phyloP scores from a whole-genome alignment of 1,284 basidiomycete species.

The Boletus holoroseus region DNA sequence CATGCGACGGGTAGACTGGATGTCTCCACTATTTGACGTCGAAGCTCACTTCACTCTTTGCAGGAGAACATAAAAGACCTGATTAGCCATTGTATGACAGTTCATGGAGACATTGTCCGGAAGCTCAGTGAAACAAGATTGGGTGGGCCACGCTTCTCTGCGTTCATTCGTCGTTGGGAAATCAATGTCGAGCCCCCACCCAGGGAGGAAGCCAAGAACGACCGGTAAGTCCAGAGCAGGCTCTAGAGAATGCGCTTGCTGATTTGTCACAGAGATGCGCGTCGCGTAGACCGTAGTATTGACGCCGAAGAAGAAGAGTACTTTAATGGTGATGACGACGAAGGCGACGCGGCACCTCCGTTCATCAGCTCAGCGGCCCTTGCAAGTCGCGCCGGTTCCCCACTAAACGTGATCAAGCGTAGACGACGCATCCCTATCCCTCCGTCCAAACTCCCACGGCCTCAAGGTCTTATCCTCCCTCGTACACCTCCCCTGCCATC shows the following conservation, averaged over 20 bases:
- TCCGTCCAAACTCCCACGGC: slow-evolving; percentile 37
- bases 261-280: slow-evolving; percentile 34
- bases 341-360: slow-evolving; percentile 33
- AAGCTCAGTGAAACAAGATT: slow-evolving; percentile 58
- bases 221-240: slow-evolving; percentile 20
- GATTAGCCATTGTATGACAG: slow-evolving; percentile 80
- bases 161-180: slow-evolving; percentile 79
- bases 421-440: slow-evolving; percentile 47
- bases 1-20: slow-evolving; percentile 67
- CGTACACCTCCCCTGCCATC: slow-evolving; percentile 51
- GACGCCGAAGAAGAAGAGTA: slow-evolving; percentile 84
- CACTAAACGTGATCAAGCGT: slow-evolving; percentile 47
- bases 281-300: slow-evolving; percentile 45
- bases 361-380: slow-evolving; percentile 34
- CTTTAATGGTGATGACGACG: slow-evolving; percentile 77
- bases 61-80: slow-evolving; percentile 86
- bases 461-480: slow-evolving; percentile 33
- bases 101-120: slow-evolving; percentile 63
- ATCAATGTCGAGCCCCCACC: slow-evolving; percentile 86
- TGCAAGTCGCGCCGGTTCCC: slow-evolving; percentile 35
- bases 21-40: slow-evolving; percentile 4
- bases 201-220: slow-evolving; percentile 42
- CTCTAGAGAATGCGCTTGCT: not conserved
- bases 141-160: slow-evolving; percentile 64
- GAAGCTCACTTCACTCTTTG: slow-evolving; percentile 3